phyloP scores from a whole-genome alignment of 2,329 filamentous ascomycete species.

The Cryphonectria carpinicola region DNA sequence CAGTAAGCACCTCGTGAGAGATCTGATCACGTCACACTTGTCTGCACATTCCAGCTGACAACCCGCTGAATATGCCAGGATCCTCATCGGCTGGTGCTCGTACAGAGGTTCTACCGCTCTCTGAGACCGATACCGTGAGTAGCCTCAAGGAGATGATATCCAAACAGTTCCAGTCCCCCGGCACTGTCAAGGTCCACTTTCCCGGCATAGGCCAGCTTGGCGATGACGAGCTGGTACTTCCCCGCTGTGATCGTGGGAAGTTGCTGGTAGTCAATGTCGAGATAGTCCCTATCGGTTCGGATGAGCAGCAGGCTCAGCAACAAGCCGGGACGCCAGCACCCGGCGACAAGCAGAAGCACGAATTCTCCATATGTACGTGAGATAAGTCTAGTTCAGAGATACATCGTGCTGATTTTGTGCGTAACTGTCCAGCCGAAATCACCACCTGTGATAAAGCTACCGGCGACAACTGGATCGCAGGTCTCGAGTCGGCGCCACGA shows the following conservation, averaged over 20 bases:
- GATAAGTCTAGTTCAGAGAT: background rate
- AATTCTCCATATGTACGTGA: background rate
- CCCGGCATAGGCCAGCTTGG: no score
- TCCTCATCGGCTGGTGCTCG: background rate
- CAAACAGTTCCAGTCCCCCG: background rate
- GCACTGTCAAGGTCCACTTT: no score
- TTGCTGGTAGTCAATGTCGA: background rate
- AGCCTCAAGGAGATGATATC: background rate
- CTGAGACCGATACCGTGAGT: no score
- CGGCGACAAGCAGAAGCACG: background rate
- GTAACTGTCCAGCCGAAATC: no score
- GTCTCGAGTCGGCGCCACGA: no score
- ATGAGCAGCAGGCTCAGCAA: no score
- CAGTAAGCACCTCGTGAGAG: background rate
- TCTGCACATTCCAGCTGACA: background rate
- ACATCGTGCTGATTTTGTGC: background rate
- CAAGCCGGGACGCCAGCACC: background rate
- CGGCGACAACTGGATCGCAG: background rate
- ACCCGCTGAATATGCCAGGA: background rate
- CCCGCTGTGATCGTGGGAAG: no score
- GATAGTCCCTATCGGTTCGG: no score
- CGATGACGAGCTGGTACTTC: no score
- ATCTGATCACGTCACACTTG: background rate
- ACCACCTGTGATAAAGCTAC: no score
- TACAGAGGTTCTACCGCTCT: background rate